Percentiles rank a stretch among this genome's conserved stretches.
Conservation (phyloP, 2,329 filamentous ascomycete genomes). For the Colletotrichum ledebouriae region DNA sequence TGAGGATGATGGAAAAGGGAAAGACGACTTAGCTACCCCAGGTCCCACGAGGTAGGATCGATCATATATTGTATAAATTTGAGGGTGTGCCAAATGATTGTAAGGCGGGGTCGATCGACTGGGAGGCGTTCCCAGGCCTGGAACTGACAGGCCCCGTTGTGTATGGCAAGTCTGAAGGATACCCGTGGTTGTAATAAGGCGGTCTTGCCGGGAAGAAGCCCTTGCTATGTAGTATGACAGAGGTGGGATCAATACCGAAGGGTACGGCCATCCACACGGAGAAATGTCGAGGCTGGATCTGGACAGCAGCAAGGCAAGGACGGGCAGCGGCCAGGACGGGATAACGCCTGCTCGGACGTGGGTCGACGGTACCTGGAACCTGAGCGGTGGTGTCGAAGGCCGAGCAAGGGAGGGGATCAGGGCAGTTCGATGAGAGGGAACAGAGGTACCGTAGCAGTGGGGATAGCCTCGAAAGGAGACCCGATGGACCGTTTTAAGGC, state of each 20-base stretch:
- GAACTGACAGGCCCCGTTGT: constrained; percentile 56
- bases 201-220: constrained; percentile 54
- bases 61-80: constrained; percentile 55
- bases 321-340: constrained; percentile 48
- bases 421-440: constrained; percentile 18
- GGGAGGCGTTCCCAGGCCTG: constrained; percentile 49
- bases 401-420: constrained; percentile 9
- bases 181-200: constrained; percentile 51
- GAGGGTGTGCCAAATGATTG: constrained; percentile 53
- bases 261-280: constrained; percentile 59
- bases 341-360: constrained; percentile 40
- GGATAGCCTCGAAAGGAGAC: constrained; percentile 49
- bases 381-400: constrained; percentile 48
- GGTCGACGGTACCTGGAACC: constrained; percentile 53
- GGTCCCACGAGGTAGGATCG: constrained; percentile 46
- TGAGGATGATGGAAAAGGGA: constrained; percentile 45
- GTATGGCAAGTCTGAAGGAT: constrained; percentile 53
- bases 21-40: constrained; percentile 44
- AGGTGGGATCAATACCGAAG: constrained; percentile 63
- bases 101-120: constrained; percentile 57
- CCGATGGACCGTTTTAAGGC: constrained; percentile 51
- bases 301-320: constrained; percentile 58
- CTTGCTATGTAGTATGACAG: constrained; percentile 59
- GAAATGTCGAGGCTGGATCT: constrained; percentile 62
- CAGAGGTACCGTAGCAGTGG: constrained; percentile 48